phyloP scores from a whole-genome alignment of 202 grass and related monocot species.

The Tripidium arundinaceum region DNA sequence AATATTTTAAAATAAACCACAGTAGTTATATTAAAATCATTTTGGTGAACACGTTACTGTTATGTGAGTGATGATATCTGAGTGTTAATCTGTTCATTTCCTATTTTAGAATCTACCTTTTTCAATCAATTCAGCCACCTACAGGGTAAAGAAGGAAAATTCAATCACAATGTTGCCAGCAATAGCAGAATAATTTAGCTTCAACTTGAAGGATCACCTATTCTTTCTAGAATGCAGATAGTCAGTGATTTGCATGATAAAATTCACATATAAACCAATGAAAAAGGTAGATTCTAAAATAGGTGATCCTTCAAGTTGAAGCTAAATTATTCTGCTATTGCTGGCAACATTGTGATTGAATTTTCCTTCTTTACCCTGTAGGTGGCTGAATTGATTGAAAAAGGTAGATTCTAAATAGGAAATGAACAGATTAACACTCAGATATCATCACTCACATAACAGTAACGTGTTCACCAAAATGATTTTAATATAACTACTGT shows the following conservation, averaged over 20 bases:
- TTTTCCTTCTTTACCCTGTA: constrained; percentile 30
- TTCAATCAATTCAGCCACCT: constrained; percentile 93
- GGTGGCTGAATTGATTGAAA: constrained; percentile 99
- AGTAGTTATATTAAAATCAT: not conserved
- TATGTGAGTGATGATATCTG: not conserved
- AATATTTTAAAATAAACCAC: not conserved
- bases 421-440: not conserved
- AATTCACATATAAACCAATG: not conserved
- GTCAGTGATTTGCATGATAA: not conserved
- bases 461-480: constrained; percentile 50
- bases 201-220: not conserved
- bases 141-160: constrained; percentile 18
- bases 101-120: not conserved
- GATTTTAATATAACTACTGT: not conserved
- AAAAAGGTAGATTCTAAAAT: not conserved
- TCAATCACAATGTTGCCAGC: constrained; percentile 10
- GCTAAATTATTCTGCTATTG: constrained; percentile 13
- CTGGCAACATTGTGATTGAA: constrained; percentile 14
- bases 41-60: not conserved
- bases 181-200: constrained; percentile 13
- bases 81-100: not conserved
- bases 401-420: constrained; percentile 27
- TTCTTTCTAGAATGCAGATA: constrained; percentile 2
- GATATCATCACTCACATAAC: constrained; percentile 17
- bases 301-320: not conserved